These are phyloP conservation scores for Coemansia sp. DNA, from an alignment of 192 early-diverging fungal species.

Conservation along the genomic window DNA sequence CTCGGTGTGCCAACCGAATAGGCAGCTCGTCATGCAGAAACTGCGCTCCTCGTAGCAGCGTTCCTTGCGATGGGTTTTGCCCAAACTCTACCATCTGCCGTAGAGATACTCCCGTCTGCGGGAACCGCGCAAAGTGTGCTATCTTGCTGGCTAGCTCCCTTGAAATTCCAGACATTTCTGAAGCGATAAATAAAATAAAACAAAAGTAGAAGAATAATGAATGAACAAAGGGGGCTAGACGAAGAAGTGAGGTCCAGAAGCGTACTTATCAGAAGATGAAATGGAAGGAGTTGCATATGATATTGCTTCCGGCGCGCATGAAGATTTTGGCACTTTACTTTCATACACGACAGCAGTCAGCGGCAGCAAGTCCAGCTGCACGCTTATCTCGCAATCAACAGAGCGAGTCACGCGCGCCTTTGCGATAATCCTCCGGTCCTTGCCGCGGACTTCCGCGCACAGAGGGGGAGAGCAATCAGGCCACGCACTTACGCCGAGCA, in stretches of 20 bases:
- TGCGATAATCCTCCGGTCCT: constrained; percentile 2
- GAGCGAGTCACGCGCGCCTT: constrained; percentile 3
- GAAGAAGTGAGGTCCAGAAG: neutral
- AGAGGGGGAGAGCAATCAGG: neutral
- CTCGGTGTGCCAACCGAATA: constrained; percentile 89
- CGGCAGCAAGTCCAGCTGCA: neutral
- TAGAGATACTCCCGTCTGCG: constrained; percentile 92
- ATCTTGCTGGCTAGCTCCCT: constrained; percentile 72
- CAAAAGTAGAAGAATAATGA: neutral
- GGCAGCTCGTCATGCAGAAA: constrained; percentile 91
- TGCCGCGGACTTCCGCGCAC: neutral
- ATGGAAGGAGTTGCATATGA: neutral
- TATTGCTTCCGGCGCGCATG: constrained; percentile 3
- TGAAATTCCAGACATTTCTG: constrained; percentile 42
- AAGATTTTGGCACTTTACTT: neutral
- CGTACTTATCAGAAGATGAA: neutral
- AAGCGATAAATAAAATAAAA: neutral
- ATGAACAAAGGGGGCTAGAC: neutral
- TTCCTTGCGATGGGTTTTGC: constrained; percentile 75
- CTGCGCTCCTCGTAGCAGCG: constrained; percentile 73
- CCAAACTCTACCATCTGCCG: constrained; percentile 97
- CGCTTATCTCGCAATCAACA: neutral
- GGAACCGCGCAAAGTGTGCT: constrained; percentile 77
- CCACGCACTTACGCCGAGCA: constrained; percentile 23
- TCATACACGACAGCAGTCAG: neutral